Base-by-base conservation (phyloP, 306 rosid species). In the Pyrus communis region DNA sequence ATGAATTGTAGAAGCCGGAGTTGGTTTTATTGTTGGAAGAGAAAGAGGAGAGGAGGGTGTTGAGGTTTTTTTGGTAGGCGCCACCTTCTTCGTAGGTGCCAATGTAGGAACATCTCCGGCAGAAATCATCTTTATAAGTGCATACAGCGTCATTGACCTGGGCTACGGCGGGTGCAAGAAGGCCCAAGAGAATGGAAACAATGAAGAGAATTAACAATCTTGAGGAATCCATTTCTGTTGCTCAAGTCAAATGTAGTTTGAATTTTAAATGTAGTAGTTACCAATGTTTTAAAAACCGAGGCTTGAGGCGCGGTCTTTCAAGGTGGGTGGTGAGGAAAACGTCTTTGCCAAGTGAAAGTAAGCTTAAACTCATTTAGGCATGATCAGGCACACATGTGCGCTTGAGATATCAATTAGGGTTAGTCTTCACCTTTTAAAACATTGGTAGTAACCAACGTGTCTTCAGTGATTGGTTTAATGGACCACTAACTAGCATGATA, bases 61-160 rank as follows among this genome's bases (percentile, higher is more conserved):
- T 27, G 21, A 81, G 80, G 80, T 40, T 81, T 62, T 43, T 1
- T 3, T 45, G 55, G 68, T 75, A 81, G 40, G 17, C 49, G 76
- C 74, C 76, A 54, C 59, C 73, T 2, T 49, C 38, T 27, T 25
- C 19, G 77, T 33, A 60, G 76, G 67, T 62, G 21, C 73, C 76
- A 13, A 5, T 13, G 10, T 14, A 8, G 52, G 81, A 45, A 30
- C 76, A 78, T 18, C 9, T 70, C 76, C 81, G 60, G 62, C 76
- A 70, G 70, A 17, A 70, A 7, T 70, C 76, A 4, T 51, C 69
- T 3, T 11, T 77, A 10, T 3, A 70, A 21, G 69, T 69, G 58
- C 81, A 69, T 23, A 23, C 12, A 43, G 35, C 72, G 35, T 70
- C 76, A 12, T 18, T 0, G 10, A 54, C 11, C 12, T 67, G 75